Percentiles rank a stretch among this genome's conserved stretches.
These are phyloP conservation scores for Craspedostauros australis DNA, from an alignment of 108 stramenopile species.

Conservation along the genomic window DNA sequence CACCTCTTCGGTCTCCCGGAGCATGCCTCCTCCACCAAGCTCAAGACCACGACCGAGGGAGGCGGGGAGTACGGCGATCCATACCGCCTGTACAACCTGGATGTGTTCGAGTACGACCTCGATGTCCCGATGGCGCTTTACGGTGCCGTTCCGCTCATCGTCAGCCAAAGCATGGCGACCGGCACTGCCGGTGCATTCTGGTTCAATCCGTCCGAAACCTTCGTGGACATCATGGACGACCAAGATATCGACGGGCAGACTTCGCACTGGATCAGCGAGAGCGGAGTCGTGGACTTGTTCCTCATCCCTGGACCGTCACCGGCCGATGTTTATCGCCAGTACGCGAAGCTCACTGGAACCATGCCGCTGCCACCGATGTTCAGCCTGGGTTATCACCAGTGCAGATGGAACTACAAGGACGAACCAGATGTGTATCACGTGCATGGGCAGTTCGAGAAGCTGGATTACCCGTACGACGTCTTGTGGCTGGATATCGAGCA, in stretches of 20 bases:
- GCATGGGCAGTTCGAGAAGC: constrained; percentile 90
- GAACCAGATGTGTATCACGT: constrained; percentile 92
- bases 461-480: constrained; percentile 99
- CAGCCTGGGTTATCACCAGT: constrained; percentile 98
- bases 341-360: constrained; percentile 83
- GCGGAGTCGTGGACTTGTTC: constrained; percentile 86
- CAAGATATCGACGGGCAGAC: constrained; percentile 23
- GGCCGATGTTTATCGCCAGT: constrained; percentile 76
- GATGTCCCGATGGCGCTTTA: constrained; percentile 98
- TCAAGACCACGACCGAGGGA: constrained; percentile 76
- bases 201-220: constrained; percentile 99
- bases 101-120: constrained; percentile 99
- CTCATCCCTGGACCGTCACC: constrained; percentile 79
- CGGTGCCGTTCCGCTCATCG: constrained; percentile 89
- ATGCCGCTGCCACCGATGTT: constrained; percentile 92
- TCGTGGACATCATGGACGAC: constrained; percentile 83
- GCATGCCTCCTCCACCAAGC: constrained; percentile 86
- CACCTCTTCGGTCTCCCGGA: constrained; percentile 96
- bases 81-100: constrained; percentile 97
- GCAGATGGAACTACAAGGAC: constrained; percentile 99
- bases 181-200: constrained; percentile 92
- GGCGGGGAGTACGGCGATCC: constrained; percentile 87
- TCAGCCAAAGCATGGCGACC: constrained; percentile 57
- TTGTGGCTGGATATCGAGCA: constrained; percentile 99
- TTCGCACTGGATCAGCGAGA: constrained; percentile 95